Evolutionary conservation across 495 filamentous ascomycete genomes (phyloP), one percentile per base, ranked within the genome.

Genomic region (Astrothelium macrocarpum): DNA sequence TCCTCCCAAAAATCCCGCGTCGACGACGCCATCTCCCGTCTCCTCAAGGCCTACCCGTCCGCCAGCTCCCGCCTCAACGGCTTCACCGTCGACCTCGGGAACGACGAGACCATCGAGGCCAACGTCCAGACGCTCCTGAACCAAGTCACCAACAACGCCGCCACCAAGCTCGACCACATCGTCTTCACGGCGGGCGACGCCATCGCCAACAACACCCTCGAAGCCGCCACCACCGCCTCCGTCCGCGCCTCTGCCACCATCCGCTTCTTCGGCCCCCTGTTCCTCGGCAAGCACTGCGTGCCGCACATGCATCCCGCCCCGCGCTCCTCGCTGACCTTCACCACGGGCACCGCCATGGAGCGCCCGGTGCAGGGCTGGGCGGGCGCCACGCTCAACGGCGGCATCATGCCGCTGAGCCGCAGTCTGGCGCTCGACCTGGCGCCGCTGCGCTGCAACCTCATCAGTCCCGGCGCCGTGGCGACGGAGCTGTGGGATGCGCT

Each of bases 111-210:
- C 2, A 62, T 76, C 23, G 74, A 75, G 11, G 26, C 46, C 0
- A 70, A 70, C 36, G 42, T 75, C 60, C 61, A 59, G n/a, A 39
- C n/a, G 5, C 65, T 75, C 25, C 66, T 76, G 63, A 64, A 75
- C 9, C 43, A 18, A 5, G n/a, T 20, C 43, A 49, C 43, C 9
- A 20, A 49, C 43, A 20, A 49, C 43, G 43, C 9, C 49, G 63
- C 64, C 16, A 49, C 60, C 39, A 71, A 71, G 39, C 46, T 75
- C 20, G 71, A 76, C 58, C 74, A 76, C 59, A 66, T 75, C 23
- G 65, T 76, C 29, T 67, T 68, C 70, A 76, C 74, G 2, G 74
- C 74, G 10, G 74, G 66, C 42, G 73, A 73, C 59, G 45, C 73
- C 3, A 62, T 76, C 2, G 53, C 42, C n/a, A 45, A 65, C 20